Conservation (phyloP, 73 alveolate species). For the Loxodes magnus region DNA sequence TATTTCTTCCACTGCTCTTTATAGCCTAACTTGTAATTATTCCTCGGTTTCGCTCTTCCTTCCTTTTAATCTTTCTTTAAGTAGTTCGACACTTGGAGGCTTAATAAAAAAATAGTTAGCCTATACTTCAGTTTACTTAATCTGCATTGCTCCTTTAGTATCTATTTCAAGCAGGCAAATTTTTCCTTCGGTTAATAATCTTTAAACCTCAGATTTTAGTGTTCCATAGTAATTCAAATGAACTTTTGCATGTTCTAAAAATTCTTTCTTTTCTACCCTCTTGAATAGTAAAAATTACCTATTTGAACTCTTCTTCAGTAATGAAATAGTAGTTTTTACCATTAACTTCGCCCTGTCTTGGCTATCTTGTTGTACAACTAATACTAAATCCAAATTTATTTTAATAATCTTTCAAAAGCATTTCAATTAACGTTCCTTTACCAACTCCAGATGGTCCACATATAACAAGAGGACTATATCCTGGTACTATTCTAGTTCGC, state of each 20-base stretch:
- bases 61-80: slow-evolving; percentile 64
- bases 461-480: slow-evolving; percentile 55
- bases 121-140: slow-evolving; percentile 24
- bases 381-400: slow-evolving; percentile 48
- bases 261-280: slow-evolving; percentile 41
- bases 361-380: slow-evolving; percentile 65
- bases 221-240: slow-evolving; percentile 84
- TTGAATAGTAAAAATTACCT: too few species aligned
- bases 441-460: slow-evolving; percentile 95
- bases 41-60: slow-evolving; percentile 85
- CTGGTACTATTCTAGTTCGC: too few species aligned
- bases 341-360: slow-evolving; percentile 64
- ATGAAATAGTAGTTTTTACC: slow-evolving; percentile 78
- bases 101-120: slow-evolving; percentile 62
- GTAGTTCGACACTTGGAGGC: slow-evolving; percentile 47
- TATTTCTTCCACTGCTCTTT: slow-evolving; percentile 52
- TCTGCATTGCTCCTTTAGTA: slow-evolving; percentile 72
- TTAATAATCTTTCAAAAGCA: slow-evolving; percentile 42
- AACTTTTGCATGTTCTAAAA: slow-evolving; percentile 60
- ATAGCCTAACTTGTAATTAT: slow-evolving; percentile 47
- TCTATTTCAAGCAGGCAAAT: slow-evolving; percentile 76
- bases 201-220: slow-evolving; percentile 45
- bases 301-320: slow-evolving; percentile 54
- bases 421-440: slow-evolving; percentile 59
- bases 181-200: slow-evolving; percentile 43